phyloP scores from a whole-genome alignment of 345 rosid species.

The Kernera saxatilis region DNA sequence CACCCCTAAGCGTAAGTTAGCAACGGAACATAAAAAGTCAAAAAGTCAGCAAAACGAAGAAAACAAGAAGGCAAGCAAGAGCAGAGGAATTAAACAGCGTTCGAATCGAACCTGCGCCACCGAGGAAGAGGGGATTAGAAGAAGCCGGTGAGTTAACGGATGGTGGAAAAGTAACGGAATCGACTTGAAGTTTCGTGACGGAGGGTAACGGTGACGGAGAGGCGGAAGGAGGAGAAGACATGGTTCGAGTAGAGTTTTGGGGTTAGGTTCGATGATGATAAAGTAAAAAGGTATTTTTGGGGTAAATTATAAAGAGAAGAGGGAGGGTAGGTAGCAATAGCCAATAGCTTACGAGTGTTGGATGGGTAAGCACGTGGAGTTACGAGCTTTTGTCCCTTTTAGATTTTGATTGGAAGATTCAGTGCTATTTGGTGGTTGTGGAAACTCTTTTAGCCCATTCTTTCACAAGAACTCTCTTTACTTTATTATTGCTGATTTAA shows the following conservation, averaged over 20 bases:
- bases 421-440: neutral
- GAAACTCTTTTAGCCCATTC: neutral
- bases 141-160: conserved; percentile 67
- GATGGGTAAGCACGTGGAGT: conserved; percentile 18
- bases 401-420: conserved; percentile 1
- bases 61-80: neutral
- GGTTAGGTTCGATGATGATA: neutral
- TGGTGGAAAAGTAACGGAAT: conserved; percentile 48
- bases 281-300: neutral
- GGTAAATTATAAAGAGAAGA: conserved; percentile 6
- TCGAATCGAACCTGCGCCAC: conserved; percentile 66
- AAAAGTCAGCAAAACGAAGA: neutral
- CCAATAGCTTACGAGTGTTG: conserved; percentile 20
- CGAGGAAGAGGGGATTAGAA: conserved; percentile 56
- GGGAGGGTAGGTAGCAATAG: conserved; percentile 19
- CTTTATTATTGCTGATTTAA: neutral
- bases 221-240: conserved; percentile 1
- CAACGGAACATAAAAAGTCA: neutral
- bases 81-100: neutral
- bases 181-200: conserved; percentile 43
- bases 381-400: neutral
- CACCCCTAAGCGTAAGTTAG: conserved; percentile 49
- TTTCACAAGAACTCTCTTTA: neutral
- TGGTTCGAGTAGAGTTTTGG: neutral
- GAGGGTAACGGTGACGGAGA: conserved; percentile 15